Base-by-base conservation (phyloP, 75 land plant species). In the Larix kaempferi region DNA sequence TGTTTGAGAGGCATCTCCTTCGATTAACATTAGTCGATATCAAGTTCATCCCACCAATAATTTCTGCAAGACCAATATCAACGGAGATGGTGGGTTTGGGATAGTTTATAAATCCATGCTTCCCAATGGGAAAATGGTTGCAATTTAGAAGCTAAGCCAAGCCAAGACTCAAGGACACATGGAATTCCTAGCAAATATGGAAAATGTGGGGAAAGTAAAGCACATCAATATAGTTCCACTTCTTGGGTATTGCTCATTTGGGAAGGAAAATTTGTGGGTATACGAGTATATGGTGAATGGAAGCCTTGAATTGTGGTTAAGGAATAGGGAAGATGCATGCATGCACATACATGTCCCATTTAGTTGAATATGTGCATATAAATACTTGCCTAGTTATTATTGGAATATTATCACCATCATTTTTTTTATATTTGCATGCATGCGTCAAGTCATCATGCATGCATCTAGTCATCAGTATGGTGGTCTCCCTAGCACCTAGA, bases 21-120 rank as follows among this genome's bases (percentile, higher is more conserved):
- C 73, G 83, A 65, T 80, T 89, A 4, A 89, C 92, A 0, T 76
- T 86, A 17, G 87, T 79, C 6, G 92, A 89, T 62, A 84, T 92
- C 16, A 79, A n/a, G n/a, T 90, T 15, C 76, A 79, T 56, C 92
- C 90, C 29, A 92, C 94, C 79, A 81, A 90, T 80, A 86, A 84
- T 39, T 92, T 92, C 82, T 88, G 90, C 82, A 88, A 88, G 83
- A 78, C 88, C 39, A 87, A 90, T 74, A 83, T 91, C 6, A 90
- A 89, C 21, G 90, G 94, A 6, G 92, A 90, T 71, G 94, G 92
- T 13, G 94, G 94, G 0, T 91, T 89, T 35, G 94, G 94, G 4
- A 90, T 88, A 2, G 89, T 89, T 0, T 89, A 87, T 80, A 86
- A 82, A 73, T 86, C 91, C 2, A 27, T 56, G 13, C 76, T 89